A percentile compares a stretch with the other conserved stretches of the same genome.
Conservation (phyloP, 2,329 filamentous ascomycete genomes). For the Microdochium bolleyi region DNA sequence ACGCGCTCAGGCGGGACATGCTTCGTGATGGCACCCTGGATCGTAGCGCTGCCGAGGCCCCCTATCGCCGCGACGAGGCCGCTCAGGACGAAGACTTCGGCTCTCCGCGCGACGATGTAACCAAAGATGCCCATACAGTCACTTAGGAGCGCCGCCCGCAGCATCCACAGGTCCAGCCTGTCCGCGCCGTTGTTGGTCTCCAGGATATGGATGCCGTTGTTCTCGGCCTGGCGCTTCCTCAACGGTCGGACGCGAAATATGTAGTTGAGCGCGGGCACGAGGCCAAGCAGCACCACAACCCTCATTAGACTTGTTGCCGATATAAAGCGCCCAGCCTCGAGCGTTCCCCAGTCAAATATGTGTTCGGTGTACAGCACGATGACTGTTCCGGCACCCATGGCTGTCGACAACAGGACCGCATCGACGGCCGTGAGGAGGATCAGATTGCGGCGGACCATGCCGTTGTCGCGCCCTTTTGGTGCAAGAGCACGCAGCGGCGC, state of each 20-base stretch:
- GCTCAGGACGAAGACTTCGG: conserved; percentile 59
- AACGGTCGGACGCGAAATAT: conserved; percentile 55
- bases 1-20: conserved; percentile 78
- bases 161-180: conserved; percentile 65
- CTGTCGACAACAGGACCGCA: conserved; percentile 71
- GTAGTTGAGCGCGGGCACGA: conserved; percentile 73
- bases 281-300: conserved; percentile 63
- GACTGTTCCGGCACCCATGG: conserved; percentile 75
- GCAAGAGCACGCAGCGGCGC: conserved; percentile 71
- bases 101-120: conserved; percentile 58
- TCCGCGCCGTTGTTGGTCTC: conserved; percentile 65
- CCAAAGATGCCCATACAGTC: conserved; percentile 71
- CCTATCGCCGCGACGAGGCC: conserved; percentile 71
- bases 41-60: conserved; percentile 75
- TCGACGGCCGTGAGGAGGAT: conserved; percentile 73
- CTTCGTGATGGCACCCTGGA: conserved; percentile 81
- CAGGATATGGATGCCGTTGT: conserved; percentile 21
- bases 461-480: conserved; percentile 59
- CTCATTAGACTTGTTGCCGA: conserved; percentile 71
- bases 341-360: conserved; percentile 74
- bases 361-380: conserved; percentile 76
- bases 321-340: conserved; percentile 74
- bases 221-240: conserved; percentile 29
- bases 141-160: conserved; percentile 67
- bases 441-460: conserved; percentile 68